Evolutionary conservation across 352 stramenopile species (phyloP).

Genomic region (Phytophthora ramorum): DNA sequence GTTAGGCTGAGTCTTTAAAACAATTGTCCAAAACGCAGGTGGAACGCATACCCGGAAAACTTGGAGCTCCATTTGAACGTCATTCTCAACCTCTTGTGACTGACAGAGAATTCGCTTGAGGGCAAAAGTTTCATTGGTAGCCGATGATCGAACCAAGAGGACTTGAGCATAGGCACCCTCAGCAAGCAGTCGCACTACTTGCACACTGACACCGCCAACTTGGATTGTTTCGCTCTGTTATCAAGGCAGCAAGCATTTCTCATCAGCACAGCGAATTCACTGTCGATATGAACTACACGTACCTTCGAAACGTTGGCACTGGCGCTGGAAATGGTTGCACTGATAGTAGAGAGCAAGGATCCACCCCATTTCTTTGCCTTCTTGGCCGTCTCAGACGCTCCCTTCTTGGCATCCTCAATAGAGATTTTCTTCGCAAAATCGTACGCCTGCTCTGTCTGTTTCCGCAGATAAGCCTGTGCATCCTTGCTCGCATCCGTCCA

Average conservation of each 20-base stretch:
- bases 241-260: neutral
- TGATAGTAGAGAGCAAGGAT: constrained; percentile 82
- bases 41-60: constrained; percentile 65
- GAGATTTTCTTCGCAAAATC: constrained; percentile 91
- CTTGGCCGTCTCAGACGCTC: constrained; percentile 82
- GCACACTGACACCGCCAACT: constrained; percentile 73
- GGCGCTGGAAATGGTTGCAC: constrained; percentile 74
- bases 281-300: neutral
- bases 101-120: constrained; percentile 87
- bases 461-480: constrained; percentile 71
- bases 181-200: constrained; percentile 70
- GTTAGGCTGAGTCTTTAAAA: neutral
- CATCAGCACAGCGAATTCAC: constrained; percentile 1
- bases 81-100: constrained; percentile 79
- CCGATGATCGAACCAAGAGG: constrained; percentile 75
- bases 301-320: constrained; percentile 67
- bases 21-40: neutral
- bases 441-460: constrained; percentile 87
- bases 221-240: constrained; percentile 78
- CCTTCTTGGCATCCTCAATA: constrained; percentile 87
- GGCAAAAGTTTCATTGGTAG: constrained; percentile 75
- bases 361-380: constrained; percentile 90
- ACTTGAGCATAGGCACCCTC: constrained; percentile 86
- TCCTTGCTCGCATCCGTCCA: constrained; percentile 56
- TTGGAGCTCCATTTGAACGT: constrained; percentile 81